These are phyloP conservation scores for Tylopilus plumbeoviolaceoides DNA, from an alignment of 768 basidiomycete species.

Conservation along the genomic window DNA sequence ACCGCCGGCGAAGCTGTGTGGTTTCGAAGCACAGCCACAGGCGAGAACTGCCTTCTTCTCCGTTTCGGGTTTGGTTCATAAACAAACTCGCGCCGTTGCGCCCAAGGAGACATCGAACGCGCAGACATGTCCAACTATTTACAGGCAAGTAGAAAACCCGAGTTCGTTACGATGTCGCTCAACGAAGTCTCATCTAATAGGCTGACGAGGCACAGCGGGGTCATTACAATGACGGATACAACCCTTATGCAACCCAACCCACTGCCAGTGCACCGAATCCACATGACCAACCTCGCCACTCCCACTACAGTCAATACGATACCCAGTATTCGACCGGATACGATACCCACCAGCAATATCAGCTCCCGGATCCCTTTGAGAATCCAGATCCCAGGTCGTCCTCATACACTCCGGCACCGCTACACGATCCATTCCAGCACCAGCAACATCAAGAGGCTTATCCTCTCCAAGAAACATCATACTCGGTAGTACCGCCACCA, in stretches of 20 bases:
- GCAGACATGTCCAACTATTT: conserved; percentile 39
- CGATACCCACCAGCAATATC: conserved; percentile 32
- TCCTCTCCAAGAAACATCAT: conserved; percentile 23
- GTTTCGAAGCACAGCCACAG: conserved; percentile 4
- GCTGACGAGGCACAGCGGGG: conserved; percentile 61
- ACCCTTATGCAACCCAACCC: conserved; percentile 40
- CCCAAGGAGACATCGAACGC: conserved; percentile 1
- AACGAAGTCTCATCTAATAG: conserved; percentile 30
- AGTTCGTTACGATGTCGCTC: not conserved
- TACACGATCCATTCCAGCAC: conserved; percentile 15
- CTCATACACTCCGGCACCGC: conserved; percentile 14
- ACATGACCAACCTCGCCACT: conserved; percentile 37
- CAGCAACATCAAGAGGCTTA: conserved; percentile 18
- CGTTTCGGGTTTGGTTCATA: conserved; percentile 4
- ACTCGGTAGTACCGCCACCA: conserved; percentile 20
- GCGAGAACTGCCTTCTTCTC: not conserved
- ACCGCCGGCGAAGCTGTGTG: not conserved
- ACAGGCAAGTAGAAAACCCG: conserved; percentile 30
- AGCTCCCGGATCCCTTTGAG: conserved; percentile 39
- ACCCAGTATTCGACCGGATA: conserved; percentile 29
- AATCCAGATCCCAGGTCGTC: conserved; percentile 15
- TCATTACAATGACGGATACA: conserved; percentile 67
- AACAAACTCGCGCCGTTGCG: not conserved
- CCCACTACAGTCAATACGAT: conserved; percentile 29
- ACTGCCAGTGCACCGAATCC: conserved; percentile 29